These are phyloP conservation scores for Debaryomycetaceae sp. DNA, from an alignment of 1,139 yeast genomes.

Conservation along the genomic window DNA sequence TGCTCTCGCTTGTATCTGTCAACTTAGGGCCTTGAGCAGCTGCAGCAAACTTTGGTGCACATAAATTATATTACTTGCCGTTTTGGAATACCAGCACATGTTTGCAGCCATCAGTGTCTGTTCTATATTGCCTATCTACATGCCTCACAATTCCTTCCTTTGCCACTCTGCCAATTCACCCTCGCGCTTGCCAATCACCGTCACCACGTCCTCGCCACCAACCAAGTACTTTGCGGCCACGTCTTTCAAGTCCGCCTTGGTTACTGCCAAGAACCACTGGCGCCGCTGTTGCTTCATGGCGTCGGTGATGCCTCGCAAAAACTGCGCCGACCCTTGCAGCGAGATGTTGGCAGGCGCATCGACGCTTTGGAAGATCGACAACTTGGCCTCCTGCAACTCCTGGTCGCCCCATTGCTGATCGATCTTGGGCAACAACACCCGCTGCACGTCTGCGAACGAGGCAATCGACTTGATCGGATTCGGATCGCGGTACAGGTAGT, in stretches of 20 bases:
- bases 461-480: conserved; percentile 67
- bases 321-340: conserved; percentile 66
- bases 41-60: no score
- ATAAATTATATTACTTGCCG: no score
- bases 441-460: conserved; percentile 56
- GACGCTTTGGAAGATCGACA: conserved; percentile 82
- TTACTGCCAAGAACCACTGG: conserved; percentile 63
- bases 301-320: conserved; percentile 69
- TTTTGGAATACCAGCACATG: no score
- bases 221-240: conserved; percentile 60
- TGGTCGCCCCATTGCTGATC: conserved; percentile 36
- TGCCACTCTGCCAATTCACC: conserved; percentile 33
- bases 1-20: no score
- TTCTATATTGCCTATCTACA: conserved; percentile 7
- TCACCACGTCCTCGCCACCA: conserved; percentile 25
- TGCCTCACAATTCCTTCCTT: conserved; percentile 15
- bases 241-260: conserved; percentile 55
- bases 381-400: conserved; percentile 84
- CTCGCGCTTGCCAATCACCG: conserved; percentile 51
- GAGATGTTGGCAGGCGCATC: conserved; percentile 88
- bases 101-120: no score
- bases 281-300: conserved; percentile 81
- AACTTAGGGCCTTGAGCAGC: no score
- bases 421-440: conserved; percentile 48
- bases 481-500: conserved; percentile 92